phyloP scores from a whole-genome alignment of 371 early-diverging fungal genomes.

The Neoconidiobolus thromboides region DNA sequence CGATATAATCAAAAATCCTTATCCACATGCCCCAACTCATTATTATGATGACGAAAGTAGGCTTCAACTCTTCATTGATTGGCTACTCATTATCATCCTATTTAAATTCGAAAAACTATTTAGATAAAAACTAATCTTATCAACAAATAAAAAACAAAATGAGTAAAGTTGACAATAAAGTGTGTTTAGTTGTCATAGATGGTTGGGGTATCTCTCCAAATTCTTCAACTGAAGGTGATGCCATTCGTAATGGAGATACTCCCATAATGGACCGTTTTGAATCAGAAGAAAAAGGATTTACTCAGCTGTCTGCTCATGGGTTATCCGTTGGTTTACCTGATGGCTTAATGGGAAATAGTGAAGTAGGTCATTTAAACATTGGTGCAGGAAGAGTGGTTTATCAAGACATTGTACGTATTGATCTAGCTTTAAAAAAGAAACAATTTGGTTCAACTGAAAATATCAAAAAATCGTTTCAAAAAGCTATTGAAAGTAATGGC shows the following conservation, averaged over 20 bases:
- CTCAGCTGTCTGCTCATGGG: constrained; percentile 86
- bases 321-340: constrained; percentile 94
- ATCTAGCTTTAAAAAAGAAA: constrained; percentile 69
- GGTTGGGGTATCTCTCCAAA: constrained; percentile 87
- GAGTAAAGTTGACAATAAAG: constrained; percentile 25
- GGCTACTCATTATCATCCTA: too few relatives aligned
- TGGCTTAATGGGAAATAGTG: constrained; percentile 98
- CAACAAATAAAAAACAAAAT: too few relatives aligned
- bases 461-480: constrained; percentile 64
- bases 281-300: constrained; percentile 40
- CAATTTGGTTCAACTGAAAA: constrained; percentile 46
- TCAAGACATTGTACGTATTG: constrained; percentile 97
- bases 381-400: constrained; percentile 98
- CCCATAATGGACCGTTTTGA: constrained; percentile 79
- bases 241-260: constrained; percentile 82
- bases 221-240: constrained; percentile 60
- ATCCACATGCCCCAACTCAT: too few relatives aligned
- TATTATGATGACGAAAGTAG: too few relatives aligned
- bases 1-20: too few relatives aligned
- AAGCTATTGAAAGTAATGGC: constrained; percentile 66
- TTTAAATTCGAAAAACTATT: too few relatives aligned
- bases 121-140: too few relatives aligned
- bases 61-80: too few relatives aligned
- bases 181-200: constrained; percentile 71
- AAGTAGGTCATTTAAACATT: constrained; percentile 99